Evolutionary conservation across 2,329 filamentous ascomycete genomes (phyloP), one percentile per base, ranked within the genome.

Genomic region (Talaromyces islandicus): DNA sequence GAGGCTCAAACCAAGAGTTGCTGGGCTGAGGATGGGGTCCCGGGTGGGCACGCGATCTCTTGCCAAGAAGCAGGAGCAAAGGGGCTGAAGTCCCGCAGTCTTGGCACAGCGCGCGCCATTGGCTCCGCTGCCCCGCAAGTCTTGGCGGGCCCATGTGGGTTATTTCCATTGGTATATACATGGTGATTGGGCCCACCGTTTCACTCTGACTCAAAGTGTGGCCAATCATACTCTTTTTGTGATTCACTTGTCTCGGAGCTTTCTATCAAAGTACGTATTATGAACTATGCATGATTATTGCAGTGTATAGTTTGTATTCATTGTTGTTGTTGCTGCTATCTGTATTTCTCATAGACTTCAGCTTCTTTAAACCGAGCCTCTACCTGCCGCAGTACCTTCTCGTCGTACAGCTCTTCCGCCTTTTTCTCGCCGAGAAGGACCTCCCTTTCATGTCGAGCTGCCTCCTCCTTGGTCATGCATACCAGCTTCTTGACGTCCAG

Each of bases 381-480:
- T 2, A 97, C 89, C 60, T 81, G 79, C 59, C 84, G 80, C 55
- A 96, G 77, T 0, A 88, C 86, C 30, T 85, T 83, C 17, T 75
- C 70, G 67, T 88, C 86, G 70, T 97, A 99, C 27, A 97, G 64
- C 1, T 93, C 88, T 64, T 90, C 88, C 0, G 85, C 79, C 9
- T 71, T 75, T 75, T 87, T 89, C 1, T 81, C 83, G 0, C 85
- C 89, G 67, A 85, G 87, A 51, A 97, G 78, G 1, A 97, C 82
- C 69, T 91, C 81, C 72, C 87, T 89, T 71, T 95, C 90, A 73
- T 99, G 94, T 61, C 84, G 81, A 17, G 81, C 77, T 3, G 89
- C 90, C 75, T 97, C 92, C 63, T 97, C 92, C 73, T 92, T 96
- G 0, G 92, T 97, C 90, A 97, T 91, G 67, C 89, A 90, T 0